Evolutionary conservation across 2,329 filamentous ascomycete genomes (phyloP).

Genomic region (Botrytis pseudocinerea): DNA sequence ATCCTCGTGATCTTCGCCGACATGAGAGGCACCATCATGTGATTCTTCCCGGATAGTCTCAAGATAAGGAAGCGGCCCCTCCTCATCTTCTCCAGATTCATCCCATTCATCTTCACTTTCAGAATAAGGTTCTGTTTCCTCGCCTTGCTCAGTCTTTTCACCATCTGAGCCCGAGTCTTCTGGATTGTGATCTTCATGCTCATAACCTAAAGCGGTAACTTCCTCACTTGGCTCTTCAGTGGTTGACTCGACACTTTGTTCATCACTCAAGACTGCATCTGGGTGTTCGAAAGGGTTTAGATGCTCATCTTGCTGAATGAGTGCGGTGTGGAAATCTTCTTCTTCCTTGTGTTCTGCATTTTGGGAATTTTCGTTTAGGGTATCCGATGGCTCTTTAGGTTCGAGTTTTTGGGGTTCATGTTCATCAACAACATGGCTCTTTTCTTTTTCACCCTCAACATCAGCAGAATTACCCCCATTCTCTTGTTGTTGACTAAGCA

Average conservation of each 20-base stretch:
- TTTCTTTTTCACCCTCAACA: background rate
- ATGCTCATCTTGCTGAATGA: background rate
- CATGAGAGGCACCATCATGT: background rate
- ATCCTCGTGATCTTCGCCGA: background rate
- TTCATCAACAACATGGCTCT: background rate
- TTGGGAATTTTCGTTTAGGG: background rate
- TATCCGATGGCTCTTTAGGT: background rate
- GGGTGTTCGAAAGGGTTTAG: background rate
- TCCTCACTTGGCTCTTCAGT: background rate
- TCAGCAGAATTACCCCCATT: background rate
- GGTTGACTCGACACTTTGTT: background rate
- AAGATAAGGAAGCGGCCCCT: slow-evolving; percentile 2
- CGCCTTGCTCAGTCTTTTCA: background rate
- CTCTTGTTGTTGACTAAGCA: background rate
- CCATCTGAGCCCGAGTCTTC: background rate
- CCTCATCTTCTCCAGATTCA: background rate
- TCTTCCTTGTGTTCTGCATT: background rate
- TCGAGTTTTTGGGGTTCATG: background rate
- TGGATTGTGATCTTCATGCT: background rate
- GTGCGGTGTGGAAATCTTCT: background rate
- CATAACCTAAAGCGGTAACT: background rate
- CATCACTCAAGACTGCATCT: background rate
- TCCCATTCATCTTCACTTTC: slow-evolving; percentile 12
- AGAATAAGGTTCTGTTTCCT: background rate
- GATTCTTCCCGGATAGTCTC: slow-evolving; percentile 22